Evolutionary conservation across 73 alveolate genomes (phyloP).

Genomic region (Symbiodinium pilosum): DNA sequence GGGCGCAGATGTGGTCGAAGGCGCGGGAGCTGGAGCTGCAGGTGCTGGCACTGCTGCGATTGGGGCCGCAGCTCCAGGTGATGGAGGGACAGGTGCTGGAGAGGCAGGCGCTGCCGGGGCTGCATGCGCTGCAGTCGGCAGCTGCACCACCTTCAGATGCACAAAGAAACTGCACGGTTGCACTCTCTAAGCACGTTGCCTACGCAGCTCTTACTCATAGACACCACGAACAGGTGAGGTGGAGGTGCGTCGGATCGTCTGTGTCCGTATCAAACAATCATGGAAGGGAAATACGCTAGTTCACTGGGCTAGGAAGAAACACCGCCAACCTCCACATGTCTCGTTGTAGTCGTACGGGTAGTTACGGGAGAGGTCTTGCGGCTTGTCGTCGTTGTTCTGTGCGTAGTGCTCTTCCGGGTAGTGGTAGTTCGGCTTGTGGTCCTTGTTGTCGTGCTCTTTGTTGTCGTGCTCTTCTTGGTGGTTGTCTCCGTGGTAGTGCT

Average conservation of each 20-base stretch:
- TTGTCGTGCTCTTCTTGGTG: not conserved
- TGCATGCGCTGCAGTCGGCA: not conserved
- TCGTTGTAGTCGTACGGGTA: not conserved
- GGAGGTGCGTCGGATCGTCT: too few species aligned
- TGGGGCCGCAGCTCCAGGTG: not conserved
- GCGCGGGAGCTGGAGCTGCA: not conserved
- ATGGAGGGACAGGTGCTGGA: not conserved
- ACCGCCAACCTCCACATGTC: not conserved
- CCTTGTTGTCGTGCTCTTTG: not conserved
- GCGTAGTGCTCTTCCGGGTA: not conserved
- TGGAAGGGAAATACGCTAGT: too few species aligned
- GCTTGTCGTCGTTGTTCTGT: conserved; percentile 1
- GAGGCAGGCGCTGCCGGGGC: not conserved
- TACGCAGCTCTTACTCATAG: too few species aligned
- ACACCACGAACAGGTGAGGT: too few species aligned
- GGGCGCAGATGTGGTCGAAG: not conserved
- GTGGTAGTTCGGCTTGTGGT: not conserved
- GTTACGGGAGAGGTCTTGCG: not conserved
- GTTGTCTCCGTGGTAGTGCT: not conserved
- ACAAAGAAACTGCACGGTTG: too few species aligned
- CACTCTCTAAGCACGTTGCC: too few species aligned
- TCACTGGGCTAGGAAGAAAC: not conserved
- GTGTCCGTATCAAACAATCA: too few species aligned
- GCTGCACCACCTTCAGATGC: not conserved
- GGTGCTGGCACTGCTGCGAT: too few species aligned